Evolutionary conservation across 768 basidiomycete genomes (phyloP).

Genomic region (Cantharellus cinnabarinus): DNA sequence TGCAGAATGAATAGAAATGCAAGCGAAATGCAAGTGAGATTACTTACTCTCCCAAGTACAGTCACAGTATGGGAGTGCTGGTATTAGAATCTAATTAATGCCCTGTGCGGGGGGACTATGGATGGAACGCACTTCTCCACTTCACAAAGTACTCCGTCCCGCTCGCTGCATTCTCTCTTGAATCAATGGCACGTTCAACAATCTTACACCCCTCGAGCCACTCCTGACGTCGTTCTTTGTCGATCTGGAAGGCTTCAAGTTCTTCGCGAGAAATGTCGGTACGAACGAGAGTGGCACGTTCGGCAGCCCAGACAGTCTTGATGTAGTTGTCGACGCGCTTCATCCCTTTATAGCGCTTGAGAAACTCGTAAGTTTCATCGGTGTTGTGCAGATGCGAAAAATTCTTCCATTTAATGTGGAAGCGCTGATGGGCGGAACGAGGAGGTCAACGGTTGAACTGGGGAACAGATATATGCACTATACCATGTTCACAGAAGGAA

Average conservation of each 20-base stretch:
- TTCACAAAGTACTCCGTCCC: slow-evolving; percentile 85
- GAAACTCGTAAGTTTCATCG: slow-evolving; percentile 92
- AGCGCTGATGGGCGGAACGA: slow-evolving; percentile 39
- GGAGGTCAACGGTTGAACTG: neutral
- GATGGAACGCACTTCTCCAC: slow-evolving; percentile 40
- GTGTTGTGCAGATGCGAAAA: slow-evolving; percentile 98
- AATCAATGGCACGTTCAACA: slow-evolving; percentile 71
- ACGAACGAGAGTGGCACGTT: slow-evolving; percentile 37
- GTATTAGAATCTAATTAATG: neutral
- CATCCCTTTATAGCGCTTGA: slow-evolving; percentile 85
- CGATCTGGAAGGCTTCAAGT: slow-evolving; percentile 68
- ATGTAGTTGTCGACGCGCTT: slow-evolving; percentile 99
- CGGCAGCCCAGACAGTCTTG: slow-evolving; percentile 45
- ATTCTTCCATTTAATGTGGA: slow-evolving; percentile 98
- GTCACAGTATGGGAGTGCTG: slow-evolving; percentile 19
- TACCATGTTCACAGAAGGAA: slow-evolving; percentile 79
- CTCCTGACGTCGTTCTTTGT: slow-evolving; percentile 79
- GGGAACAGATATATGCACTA: slow-evolving; percentile 12
- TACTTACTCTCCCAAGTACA: slow-evolving; percentile 79
- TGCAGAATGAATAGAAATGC: neutral
- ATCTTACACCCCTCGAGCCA: slow-evolving; percentile 78
- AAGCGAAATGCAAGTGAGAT: neutral
- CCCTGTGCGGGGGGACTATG: too few species aligned
- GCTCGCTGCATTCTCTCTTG: slow-evolving; percentile 40
- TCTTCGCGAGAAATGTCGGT: slow-evolving; percentile 68